A percentile compares a stretch with the other conserved stretches of the same genome.
Evolutionary conservation across 176 grass and related monocot genomes (phyloP).

Genomic region (Thalia dealbata): DNA sequence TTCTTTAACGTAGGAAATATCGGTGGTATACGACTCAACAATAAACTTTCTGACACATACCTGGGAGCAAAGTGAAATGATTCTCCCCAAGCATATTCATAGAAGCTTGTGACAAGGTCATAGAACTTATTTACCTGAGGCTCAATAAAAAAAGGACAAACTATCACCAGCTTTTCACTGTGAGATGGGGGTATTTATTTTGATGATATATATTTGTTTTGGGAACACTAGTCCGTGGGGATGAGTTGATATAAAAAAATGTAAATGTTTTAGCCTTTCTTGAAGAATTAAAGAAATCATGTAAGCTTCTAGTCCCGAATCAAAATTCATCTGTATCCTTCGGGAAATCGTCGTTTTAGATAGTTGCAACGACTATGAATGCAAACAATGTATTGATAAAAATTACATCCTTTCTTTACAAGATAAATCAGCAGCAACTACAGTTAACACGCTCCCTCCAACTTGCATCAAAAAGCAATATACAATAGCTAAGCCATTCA

Average conservation of each 20-base stretch:
- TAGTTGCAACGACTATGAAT: not conserved
- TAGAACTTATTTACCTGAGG: constrained; percentile 96
- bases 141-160: not conserved
- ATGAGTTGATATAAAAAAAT: not conserved
- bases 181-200: not conserved
- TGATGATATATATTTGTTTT: not conserved
- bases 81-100: constrained; percentile 99
- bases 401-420: too few relatives aligned
- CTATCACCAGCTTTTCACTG: not conserved
- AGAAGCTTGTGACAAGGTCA: constrained; percentile 96
- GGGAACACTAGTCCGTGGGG: not conserved
- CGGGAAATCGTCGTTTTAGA: too few relatives aligned
- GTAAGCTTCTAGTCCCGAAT: too few relatives aligned
- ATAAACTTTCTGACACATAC: constrained; percentile 15
- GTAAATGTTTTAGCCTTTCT: too few relatives aligned
- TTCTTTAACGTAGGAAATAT: not conserved
- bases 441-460: too few relatives aligned
- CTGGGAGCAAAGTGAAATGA: constrained; percentile 99
- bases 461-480: too few relatives aligned
- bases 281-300: too few relatives aligned
- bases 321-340: too few relatives aligned
- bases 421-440: too few relatives aligned
- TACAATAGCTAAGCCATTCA: too few relatives aligned
- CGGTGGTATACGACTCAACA: not conserved
- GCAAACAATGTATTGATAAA: not conserved